phyloP scores from a whole-genome alignment of 1,284 basidiomycete species.

The Salmacisia buchloeana region DNA sequence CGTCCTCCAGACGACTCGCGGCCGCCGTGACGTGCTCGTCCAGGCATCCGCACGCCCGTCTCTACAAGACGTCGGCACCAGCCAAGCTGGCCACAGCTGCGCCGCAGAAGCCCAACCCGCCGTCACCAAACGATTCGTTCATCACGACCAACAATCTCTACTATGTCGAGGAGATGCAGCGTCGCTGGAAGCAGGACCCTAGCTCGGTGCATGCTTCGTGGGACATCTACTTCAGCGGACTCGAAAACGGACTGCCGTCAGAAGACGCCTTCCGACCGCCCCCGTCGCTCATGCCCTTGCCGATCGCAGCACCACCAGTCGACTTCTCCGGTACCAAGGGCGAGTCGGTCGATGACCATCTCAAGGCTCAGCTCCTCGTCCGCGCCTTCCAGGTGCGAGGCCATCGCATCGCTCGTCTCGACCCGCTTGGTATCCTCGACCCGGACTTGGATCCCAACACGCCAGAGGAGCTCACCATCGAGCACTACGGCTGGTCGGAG shows the following conservation, averaged over 20 bases:
- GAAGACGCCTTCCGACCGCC: conserved; percentile 79
- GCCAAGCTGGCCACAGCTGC: conserved; percentile 25
- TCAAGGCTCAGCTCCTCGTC: conserved; percentile 69
- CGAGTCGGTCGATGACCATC: conserved; percentile 76
- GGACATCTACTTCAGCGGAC: conserved; percentile 88
- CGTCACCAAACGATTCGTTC: conserved; percentile 40
- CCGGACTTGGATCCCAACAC: conserved; percentile 62
- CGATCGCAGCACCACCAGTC: conserved; percentile 74
- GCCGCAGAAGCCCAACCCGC: conserved; percentile 30
- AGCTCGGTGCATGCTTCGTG: conserved; percentile 88
- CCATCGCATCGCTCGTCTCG: conserved; percentile 89
- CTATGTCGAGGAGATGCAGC: conserved; percentile 76
- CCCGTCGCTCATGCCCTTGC: conserved; percentile 62
- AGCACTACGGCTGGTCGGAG: conserved; percentile 82
- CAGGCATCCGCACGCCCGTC: too few relatives aligned
- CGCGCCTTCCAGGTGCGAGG: conserved; percentile 98
- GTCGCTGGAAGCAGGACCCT: conserved; percentile 59
- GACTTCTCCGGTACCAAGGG: conserved; percentile 62
- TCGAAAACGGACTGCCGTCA: conserved; percentile 81
- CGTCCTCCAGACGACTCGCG: too few relatives aligned
- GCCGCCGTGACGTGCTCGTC: too few relatives aligned
- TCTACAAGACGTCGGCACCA: conserved; percentile 28
- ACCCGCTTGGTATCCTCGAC: conserved; percentile 87
- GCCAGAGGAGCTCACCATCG: conserved; percentile 45
- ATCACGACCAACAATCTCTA: conserved; percentile 74